These are phyloP conservation scores for Solanum clarkiae DNA, from an alignment of 257 asterid genomes.

Conservation along the genomic window DNA sequence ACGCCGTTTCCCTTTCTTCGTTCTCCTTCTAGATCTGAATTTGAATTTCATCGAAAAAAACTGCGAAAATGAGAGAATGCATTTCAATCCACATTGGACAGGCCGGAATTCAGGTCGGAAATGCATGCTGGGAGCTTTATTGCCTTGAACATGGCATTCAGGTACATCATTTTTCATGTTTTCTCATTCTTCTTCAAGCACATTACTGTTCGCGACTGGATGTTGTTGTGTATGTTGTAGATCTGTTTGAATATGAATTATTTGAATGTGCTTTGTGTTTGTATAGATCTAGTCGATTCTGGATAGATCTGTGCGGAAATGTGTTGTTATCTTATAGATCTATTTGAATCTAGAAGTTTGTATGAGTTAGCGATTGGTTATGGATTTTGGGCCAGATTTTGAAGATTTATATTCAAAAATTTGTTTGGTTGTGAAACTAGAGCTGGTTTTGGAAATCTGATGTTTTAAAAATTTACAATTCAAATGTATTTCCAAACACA, in stretches of 20 bases:
- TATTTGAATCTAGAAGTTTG: not conserved
- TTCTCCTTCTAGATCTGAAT: not conserved
- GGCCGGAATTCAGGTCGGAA: constrained; percentile 23
- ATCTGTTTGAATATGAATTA: not conserved
- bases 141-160: constrained; percentile 24
- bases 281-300: not conserved
- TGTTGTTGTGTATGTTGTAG: not conserved
- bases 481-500: not conserved
- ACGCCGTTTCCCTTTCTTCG: constrained; percentile 1
- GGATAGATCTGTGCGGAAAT: not conserved
- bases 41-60: not conserved
- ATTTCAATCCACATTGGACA: constrained; percentile 20
- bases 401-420: not conserved
- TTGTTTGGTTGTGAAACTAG: not conserved
- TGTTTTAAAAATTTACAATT: not conserved
- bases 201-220: not conserved
- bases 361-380: not conserved
- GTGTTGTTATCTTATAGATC: not conserved
- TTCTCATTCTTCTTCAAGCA: not conserved
- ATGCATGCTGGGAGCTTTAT: constrained; percentile 21
- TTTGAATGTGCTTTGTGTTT: not conserved
- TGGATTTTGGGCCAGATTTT: not conserved
- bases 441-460: not conserved
- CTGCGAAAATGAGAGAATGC: constrained; percentile 15
- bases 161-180: not conserved